Percentiles rank a stretch among this genome's conserved stretches.
phyloP scores from a whole-genome alignment of 1,284 basidiomycete species.

The Microbotryomycetes sp. region DNA sequence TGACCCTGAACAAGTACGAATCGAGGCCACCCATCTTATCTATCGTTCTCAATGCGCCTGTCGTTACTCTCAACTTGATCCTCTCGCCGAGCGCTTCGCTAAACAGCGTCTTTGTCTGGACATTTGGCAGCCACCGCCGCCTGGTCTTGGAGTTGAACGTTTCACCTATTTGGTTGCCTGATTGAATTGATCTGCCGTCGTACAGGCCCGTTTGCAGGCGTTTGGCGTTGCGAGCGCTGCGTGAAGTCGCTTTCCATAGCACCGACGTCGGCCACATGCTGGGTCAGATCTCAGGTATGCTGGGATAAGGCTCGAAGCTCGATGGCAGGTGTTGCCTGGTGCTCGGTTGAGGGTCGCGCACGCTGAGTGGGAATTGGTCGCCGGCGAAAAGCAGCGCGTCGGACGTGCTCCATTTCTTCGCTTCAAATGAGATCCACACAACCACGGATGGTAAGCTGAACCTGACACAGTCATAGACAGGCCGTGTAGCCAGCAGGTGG shows the following conservation, averaged over 20 bases:
- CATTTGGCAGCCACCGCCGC: slow-evolving; percentile 79
- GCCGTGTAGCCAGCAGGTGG: too few species aligned
- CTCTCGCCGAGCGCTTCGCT: slow-evolving; percentile 56
- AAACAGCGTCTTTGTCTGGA: slow-evolving; percentile 62
- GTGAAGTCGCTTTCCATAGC: slow-evolving; percentile 25
- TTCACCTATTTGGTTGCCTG: slow-evolving; percentile 84
- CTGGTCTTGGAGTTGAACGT: slow-evolving; percentile 81
- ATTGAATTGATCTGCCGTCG: slow-evolving; percentile 67
- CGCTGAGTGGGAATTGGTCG: too few species aligned
- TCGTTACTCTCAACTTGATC: slow-evolving; percentile 61
- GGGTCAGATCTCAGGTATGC: slow-evolving; percentile 47
- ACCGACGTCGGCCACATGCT: slow-evolving; percentile 4
- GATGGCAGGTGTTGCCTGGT: too few species aligned
- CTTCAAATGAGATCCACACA: slow-evolving; percentile 21
- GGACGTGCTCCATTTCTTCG: not conserved
- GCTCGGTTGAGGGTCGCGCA: too few species aligned
- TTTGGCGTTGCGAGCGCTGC: slow-evolving; percentile 20
- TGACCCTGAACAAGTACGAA: slow-evolving; percentile 62
- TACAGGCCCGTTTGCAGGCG: slow-evolving; percentile 49
- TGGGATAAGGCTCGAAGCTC: too few species aligned
- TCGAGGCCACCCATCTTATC: slow-evolving; percentile 78
- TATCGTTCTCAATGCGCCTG: slow-evolving; percentile 65
- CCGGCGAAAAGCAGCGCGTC: too few species aligned
- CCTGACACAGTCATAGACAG: not conserved
- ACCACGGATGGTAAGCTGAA: slow-evolving; percentile 8